phyloP scores from a whole-genome alignment of 2,329 filamentous ascomycete genomes.

The Ophiocordyceps sinensis region DNA sequence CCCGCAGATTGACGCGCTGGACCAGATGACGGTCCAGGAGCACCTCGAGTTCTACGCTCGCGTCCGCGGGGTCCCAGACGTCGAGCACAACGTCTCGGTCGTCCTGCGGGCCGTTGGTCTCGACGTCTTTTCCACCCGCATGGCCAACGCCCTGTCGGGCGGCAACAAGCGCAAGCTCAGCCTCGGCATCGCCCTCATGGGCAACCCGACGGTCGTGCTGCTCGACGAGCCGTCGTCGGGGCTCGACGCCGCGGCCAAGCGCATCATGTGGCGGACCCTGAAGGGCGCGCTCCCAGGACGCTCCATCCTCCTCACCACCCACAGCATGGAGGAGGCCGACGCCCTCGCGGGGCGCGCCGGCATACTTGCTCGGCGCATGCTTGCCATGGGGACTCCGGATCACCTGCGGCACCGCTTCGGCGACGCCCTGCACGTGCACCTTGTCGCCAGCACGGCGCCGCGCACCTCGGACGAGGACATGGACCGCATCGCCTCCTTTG shows the following conservation, averaged over 20 bases:
- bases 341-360: conserved; percentile 72
- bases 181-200: conserved; percentile 81
- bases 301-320: conserved; percentile 79
- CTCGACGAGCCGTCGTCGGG: conserved; percentile 83
- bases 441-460: conserved; percentile 63
- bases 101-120: conserved; percentile 74
- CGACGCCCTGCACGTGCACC: conserved; percentile 65
- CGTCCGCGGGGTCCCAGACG: conserved; percentile 61
- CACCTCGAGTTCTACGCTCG: conserved; percentile 81
- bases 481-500: conserved; percentile 49
- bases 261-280: conserved; percentile 85
- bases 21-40: conserved; percentile 78
- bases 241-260: conserved; percentile 80
- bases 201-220: conserved; percentile 73
- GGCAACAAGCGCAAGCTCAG: conserved; percentile 91
- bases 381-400: conserved; percentile 67
- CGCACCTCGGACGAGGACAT: conserved; percentile 59
- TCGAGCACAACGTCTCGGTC: conserved; percentile 63
- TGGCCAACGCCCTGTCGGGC: conserved; percentile 68
- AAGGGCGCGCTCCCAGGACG: conserved; percentile 59
- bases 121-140: conserved; percentile 51
- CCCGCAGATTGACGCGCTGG: conserved; percentile 77
- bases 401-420: conserved; percentile 62
- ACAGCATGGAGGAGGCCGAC: conserved; percentile 92
- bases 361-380: conserved; percentile 75